phyloP scores from a whole-genome alignment of 2,329 filamentous ascomycete genomes.

The Nothophoma quercina region DNA sequence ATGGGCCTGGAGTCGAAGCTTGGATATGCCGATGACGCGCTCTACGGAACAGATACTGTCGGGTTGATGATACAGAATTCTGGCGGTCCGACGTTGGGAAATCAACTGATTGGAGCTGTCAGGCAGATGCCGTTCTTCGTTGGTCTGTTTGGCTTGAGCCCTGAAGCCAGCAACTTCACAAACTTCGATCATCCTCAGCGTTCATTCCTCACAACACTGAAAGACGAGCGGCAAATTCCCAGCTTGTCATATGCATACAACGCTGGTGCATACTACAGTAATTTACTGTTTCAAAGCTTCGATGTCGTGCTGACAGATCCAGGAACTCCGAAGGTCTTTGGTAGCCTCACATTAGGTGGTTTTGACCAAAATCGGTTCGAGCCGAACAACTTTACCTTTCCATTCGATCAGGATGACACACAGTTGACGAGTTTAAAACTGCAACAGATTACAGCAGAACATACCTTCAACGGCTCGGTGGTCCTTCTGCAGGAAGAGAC shows the following conservation, averaged over 20 bases:
- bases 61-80: conserved; percentile 39
- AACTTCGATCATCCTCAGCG: conserved; percentile 47
- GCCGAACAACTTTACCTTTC: conserved; percentile 34
- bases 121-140: conserved; percentile 24
- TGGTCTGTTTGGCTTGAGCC: conserved; percentile 50
- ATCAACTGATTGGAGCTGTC: conserved; percentile 22
- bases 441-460: conserved; percentile 16
- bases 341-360: conserved; percentile 50
- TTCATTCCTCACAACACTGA: conserved; percentile 19
- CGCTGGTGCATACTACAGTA: conserved; percentile 3
- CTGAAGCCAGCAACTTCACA: conserved; percentile 57
- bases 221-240: conserved; percentile 1
- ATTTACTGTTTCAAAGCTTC: too few relatives aligned
- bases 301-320: neutral
- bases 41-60: conserved; percentile 26
- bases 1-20: neutral
- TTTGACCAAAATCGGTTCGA: conserved; percentile 47
- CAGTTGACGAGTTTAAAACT: neutral
- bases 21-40: neutral
- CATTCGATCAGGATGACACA: conserved; percentile 24
- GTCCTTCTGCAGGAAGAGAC: conserved; percentile 10
- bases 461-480: conserved; percentile 38
- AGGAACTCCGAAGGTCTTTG: conserved; percentile 14
- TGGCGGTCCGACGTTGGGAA: conserved; percentile 21
- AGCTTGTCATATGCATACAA: conserved; percentile 5